Conservation (phyloP, 2,329 filamentous ascomycete species). For the Arthrinium phaeospermum region DNA sequence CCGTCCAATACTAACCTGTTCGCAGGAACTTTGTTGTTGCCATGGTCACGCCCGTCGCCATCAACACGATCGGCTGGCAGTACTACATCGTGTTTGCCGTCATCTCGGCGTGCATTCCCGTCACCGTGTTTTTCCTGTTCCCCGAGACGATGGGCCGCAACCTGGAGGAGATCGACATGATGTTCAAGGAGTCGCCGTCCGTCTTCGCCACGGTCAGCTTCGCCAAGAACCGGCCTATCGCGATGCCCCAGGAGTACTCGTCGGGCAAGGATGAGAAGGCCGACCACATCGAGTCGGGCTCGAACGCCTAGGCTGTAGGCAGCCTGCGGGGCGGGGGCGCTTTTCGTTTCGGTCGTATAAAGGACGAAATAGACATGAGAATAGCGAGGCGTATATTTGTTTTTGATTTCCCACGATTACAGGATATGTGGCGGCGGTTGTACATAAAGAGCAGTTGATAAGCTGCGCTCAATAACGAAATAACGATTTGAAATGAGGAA, state of each 20-base stretch:
- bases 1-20: background rate
- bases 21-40: conserved; percentile 49
- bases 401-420: background rate
- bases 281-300: conserved; percentile 23
- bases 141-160: conserved; percentile 57
- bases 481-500: background rate
- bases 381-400: background rate
- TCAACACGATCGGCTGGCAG: conserved; percentile 55
- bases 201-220: conserved; percentile 43
- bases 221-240: conserved; percentile 42
- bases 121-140: conserved; percentile 51
- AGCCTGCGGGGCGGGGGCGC: background rate
- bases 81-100: conserved; percentile 58
- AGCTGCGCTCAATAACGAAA: background rate
- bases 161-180: conserved; percentile 51
- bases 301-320: background rate
- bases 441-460: background rate
- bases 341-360: background rate
- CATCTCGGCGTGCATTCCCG: conserved; percentile 50
- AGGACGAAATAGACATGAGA: background rate
- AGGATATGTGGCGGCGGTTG: background rate
- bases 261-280: conserved; percentile 33
- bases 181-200: conserved; percentile 48
- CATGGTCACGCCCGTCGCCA: conserved; percentile 52
- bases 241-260: conserved; percentile 38